A percentile compares a stretch with the other conserved stretches of the same genome.
phyloP scores from a whole-genome alignment of 129 eudicot species.

The Flaveria sonorensis region DNA sequence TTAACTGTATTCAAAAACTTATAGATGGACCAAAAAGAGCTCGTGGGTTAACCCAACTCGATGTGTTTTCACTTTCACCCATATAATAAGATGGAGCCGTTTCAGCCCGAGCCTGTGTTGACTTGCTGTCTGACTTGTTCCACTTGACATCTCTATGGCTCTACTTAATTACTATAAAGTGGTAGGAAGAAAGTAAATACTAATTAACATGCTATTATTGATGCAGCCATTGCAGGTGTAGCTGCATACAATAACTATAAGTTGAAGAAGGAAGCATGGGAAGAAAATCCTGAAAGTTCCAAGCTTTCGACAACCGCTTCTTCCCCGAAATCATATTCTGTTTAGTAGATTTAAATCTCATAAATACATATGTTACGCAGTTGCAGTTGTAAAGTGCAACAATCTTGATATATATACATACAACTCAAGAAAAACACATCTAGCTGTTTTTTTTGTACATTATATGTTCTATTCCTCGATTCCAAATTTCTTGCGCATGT shows the following conservation, averaged over 20 bases:
- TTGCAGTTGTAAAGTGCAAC: background rate
- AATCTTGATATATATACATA: background rate
- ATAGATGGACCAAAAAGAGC: background rate
- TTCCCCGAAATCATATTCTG: constrained; percentile 36
- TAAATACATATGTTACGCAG: background rate
- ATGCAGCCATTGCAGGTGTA: constrained; percentile 88
- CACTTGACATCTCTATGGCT: too few relatives aligned
- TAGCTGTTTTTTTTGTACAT: background rate
- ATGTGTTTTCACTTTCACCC: background rate
- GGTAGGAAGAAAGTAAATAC: background rate
- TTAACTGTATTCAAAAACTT: background rate
- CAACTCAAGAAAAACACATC: too few relatives aligned
- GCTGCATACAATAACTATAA: constrained; percentile 80
- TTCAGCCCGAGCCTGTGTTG: background rate
- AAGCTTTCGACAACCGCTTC: constrained; percentile 36
- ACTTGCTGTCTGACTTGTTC: background rate
- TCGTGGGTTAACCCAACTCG: background rate
- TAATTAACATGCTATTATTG: background rate
- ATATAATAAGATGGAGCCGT: background rate
- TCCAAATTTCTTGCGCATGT: constrained; percentile 26
- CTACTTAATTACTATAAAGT: too few relatives aligned
- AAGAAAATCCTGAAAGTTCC: constrained; percentile 40
- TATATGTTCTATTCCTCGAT: constrained; percentile 22
- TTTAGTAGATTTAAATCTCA: constrained; percentile 16
- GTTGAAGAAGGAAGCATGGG: constrained; percentile 67